Evolutionary conservation across 2,329 filamentous ascomycete species (phyloP), one percentile per base, ranked within the genome.

Genomic region (Tolypocladium nubicola): DNA sequence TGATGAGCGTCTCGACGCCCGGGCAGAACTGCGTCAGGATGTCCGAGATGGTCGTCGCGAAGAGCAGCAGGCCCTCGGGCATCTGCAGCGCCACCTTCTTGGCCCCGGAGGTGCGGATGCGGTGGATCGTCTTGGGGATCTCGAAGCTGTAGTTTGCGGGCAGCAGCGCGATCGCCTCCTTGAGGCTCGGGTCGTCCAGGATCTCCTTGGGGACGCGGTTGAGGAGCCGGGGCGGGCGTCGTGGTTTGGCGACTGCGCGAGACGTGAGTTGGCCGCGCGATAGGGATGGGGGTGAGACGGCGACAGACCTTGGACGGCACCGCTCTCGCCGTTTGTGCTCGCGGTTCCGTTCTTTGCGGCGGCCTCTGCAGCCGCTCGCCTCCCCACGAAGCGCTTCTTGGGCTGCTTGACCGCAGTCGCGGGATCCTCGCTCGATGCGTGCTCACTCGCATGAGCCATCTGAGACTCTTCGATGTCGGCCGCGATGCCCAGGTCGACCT

Each of bases 131-230:
- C 76, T 99, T 99, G 70, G 90, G 94, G 57, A 99, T 91, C 76
- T 99, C 94, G 70, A 99, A 99, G 65, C 89, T 93, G 80, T 99
- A 99, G 77, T 99, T 99, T n/a, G 84, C 77, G 1, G 94, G 94
- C 2, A 99, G 83, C 38, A 99, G 81, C 7, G 85, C 80, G 58
- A 97, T 91, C 4, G 94, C 94, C 50, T 86, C 87, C 71, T 93
- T 93, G 67, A 99, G 88, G 53, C 88, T 89, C 53, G 85, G 78
- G 67, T 99, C 88, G 61, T 96, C 81, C 23, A 94, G 79, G 61
- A 99, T 96, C 61, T 93, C 88, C 19, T 86, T 80, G 2, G 94
- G 93, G 1, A 99, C 89, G 68, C 94, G 89, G 70, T 97, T 97
- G 60, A 97, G 74, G n/a, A 91, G 83, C 62, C 94, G 82, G 1